phyloP scores from a whole-genome alignment of 345 rosid species.

The Citrus australasica region DNA sequence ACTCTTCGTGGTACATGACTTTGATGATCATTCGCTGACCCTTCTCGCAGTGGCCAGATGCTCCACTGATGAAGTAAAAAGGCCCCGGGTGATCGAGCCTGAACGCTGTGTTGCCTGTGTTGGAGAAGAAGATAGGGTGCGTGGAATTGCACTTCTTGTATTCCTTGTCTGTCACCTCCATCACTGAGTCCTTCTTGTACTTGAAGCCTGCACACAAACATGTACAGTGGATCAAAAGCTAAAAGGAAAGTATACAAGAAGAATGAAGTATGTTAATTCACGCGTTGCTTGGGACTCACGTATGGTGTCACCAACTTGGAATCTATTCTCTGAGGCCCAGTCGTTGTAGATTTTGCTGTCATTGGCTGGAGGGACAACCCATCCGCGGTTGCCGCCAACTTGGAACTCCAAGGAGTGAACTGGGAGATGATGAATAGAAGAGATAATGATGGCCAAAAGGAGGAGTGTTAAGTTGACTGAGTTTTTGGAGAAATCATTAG shows the following conservation, averaged over 20 bases:
- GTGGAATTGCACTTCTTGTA: slow-evolving; percentile 56
- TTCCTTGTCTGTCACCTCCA: slow-evolving; percentile 43
- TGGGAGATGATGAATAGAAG: slow-evolving; percentile 14
- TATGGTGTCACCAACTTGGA: slow-evolving; percentile 41
- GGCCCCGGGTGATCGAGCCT: slow-evolving; percentile 36
- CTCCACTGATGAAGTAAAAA: slow-evolving; percentile 59
- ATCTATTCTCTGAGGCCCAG: slow-evolving; percentile 63
- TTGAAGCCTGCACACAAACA: slow-evolving; percentile 29
- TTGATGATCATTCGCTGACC: slow-evolving; percentile 51
- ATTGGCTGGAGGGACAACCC: slow-evolving; percentile 50
- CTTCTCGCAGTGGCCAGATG: slow-evolving; percentile 43
- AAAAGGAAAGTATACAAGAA: not conserved
- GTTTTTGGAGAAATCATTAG: not conserved
- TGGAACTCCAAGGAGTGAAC: slow-evolving; percentile 41
- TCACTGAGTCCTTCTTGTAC: slow-evolving; percentile 54
- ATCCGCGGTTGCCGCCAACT: slow-evolving; percentile 43
- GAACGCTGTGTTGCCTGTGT: slow-evolving; percentile 47
- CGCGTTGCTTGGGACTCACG: slow-evolving; percentile 27
- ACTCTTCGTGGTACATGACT: slow-evolving; percentile 31
- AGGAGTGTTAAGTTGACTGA: slow-evolving; percentile 9
- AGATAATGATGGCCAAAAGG: slow-evolving; percentile 10
- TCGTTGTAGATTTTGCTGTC: slow-evolving; percentile 48
- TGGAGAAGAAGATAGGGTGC: slow-evolving; percentile 50
- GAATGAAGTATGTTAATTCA: not conserved
- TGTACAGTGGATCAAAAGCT: not conserved